Evolutionary conservation across 129 eudicot genomes (phyloP), one percentile per base, ranked within the genome.

Genomic region (Centella asiatica): DNA sequence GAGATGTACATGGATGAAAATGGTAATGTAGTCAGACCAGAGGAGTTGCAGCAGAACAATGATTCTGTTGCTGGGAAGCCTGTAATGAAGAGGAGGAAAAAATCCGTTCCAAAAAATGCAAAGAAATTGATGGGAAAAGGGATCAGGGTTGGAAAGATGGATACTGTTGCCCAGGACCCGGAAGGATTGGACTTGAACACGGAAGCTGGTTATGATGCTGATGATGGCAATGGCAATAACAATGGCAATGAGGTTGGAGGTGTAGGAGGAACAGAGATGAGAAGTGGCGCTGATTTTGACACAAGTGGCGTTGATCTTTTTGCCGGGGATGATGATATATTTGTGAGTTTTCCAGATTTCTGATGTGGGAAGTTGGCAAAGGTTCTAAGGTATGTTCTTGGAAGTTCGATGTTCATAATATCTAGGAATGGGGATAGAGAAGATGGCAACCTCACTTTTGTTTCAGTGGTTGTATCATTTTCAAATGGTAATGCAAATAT

Each of bases 61-160:
- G 37, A 57, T 22, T 64, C 27, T 53, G 59, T n/a, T 22, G 54
- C 23, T 12, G 64, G 22, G 57, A 79, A 51, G 64, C 62, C 55
- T 33, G 13, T 51, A 34, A 26, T 49, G 65, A 50, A 26, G 71
- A 81, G 78, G 78, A 80, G 47, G 72, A 74, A 46, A 68, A 87
- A 81, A 67, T 57, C 77, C n/a, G 81, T 77, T 67, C 74, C 80
- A 1, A 72, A 44, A 65, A 76, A 32, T 27, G 36, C 81, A 0
- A 84, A 72, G 70, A 84, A 84, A 68, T 27, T 81, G 66, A 69
- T 76, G 66, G 84, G 85, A 4, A 71, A 49, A 59, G 83, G 89
- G 42, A 60, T 52, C 28, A 74, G 72, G 60, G 73, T 77, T 62
- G 50, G 66, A 26, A 77, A 60, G 65, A 49, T 64, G 64, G 60